Conservation (phyloP, 1,284 basidiomycete species). For the Phenoliferia sp. region DNA sequence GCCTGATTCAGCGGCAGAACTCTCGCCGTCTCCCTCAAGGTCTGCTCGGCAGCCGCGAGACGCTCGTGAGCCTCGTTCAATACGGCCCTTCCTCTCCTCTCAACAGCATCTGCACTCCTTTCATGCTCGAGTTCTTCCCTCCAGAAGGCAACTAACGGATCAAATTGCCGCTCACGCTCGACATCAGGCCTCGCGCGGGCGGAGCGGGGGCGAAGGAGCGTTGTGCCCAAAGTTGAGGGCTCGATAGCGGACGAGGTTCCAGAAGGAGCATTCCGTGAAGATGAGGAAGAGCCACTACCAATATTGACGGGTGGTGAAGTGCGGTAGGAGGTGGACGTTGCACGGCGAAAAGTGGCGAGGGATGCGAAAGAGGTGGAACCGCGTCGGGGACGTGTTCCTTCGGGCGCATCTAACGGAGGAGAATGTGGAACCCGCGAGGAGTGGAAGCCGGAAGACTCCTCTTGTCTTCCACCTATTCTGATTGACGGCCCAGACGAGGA, state of each 20-base stretch:
- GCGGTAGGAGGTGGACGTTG: neutral
- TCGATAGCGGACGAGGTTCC: neutral
- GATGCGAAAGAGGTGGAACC: neutral
- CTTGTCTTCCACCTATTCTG: neutral
- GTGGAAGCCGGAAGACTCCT: neutral
- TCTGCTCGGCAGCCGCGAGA: neutral
- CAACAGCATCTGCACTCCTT: neutral
- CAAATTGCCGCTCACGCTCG: neutral
- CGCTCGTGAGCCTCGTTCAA: neutral
- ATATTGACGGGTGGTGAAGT: neutral
- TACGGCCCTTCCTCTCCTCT: neutral
- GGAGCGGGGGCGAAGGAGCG: conserved; percentile 3
- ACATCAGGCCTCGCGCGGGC: neutral
- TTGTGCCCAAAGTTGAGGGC: neutral
- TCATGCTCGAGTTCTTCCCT: conserved; percentile 1
- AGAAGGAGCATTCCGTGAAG: neutral
- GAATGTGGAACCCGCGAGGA: neutral
- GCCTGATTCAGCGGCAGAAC: neutral
- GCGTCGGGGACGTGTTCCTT: neutral
- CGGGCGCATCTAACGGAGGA: neutral
- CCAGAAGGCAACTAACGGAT: neutral
- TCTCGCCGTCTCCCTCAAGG: neutral
- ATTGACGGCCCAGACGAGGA: neutral
- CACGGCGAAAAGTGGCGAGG: neutral
- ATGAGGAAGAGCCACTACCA: neutral